Evolutionary conservation across 2,329 filamentous ascomycete genomes (phyloP), one percentile per base, ranked within the genome.

Genomic region (Fusarium austroafricanum): DNA sequence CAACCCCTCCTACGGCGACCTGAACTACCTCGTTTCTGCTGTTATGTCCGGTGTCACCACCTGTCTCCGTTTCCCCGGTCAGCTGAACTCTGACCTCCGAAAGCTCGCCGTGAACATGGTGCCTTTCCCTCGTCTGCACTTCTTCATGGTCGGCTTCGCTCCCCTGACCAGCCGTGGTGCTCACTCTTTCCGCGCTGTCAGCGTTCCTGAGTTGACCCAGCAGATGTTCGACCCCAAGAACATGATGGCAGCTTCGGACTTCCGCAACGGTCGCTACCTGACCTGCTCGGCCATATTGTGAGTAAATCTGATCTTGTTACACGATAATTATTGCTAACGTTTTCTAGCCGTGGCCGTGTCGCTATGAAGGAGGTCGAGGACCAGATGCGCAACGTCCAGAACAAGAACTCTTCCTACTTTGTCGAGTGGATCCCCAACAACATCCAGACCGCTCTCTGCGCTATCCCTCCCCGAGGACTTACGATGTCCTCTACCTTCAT

Each of bases 221-320:
- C 96, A 99, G 85, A 98, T 99, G 94, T 99, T 97, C 88, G 96
- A 99, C 87, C 95, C 96, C 79, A 99, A 98, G 94, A 99, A 99
- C 91, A 99, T 99, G 95, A 99, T 99, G 96, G 96, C 96, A 85
- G 96, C 96, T 72, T 96, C 94, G 71, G 96, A 99, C 87, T 99
- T 99, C 94, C 93, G 96, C 79, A 99, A 98, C 84, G 96, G 96
- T 83, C 96, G 96, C 79, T 99, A 99, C 89, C 90, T 99, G 79
- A 99, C 96, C 76, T 99, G 96, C 91, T 98, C 92, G 82, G 94
- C 96, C 81, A 97, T 99, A 85, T 99, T 99, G 89, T 91, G 82
- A 83, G 89, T 84, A 33, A 12, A 18, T 2, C 20, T 20, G 33
- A 26, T 31, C 2, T 12, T 31, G 7, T 18, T 2, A n/a, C n/a